Percentiles rank a stretch among this genome's conserved stretches.
phyloP scores from a whole-genome alignment of 345 rosid genomes.

The Odontarrhena argentea region DNA sequence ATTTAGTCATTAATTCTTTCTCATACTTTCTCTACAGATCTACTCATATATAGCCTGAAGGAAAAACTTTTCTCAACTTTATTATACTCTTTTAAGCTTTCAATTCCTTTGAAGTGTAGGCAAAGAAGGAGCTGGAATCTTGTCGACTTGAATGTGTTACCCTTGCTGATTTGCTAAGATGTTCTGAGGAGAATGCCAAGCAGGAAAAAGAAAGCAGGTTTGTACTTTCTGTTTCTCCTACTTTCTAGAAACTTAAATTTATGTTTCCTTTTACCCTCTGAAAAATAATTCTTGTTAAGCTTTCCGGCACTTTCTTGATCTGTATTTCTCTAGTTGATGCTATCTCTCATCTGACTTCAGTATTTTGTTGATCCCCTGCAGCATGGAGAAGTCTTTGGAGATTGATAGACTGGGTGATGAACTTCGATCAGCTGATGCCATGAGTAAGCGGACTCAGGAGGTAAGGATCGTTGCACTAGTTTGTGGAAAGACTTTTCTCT shows the following conservation, averaged over 20 bases:
- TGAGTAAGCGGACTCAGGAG: constrained; percentile 49
- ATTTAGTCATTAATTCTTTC: constrained; percentile 15
- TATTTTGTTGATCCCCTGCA: constrained; percentile 38
- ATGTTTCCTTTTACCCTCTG: neutral
- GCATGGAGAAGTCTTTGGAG: constrained; percentile 56
- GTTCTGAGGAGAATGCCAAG: constrained; percentile 49
- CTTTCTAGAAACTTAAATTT: constrained; percentile 4
- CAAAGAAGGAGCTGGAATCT: constrained; percentile 54
- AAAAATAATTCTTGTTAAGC: constrained; percentile 5
- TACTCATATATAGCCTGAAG: neutral
- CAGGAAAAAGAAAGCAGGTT: constrained; percentile 66
- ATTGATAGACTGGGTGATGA: constrained; percentile 58
- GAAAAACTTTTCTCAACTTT: constrained; percentile 14
- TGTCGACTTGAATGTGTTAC: constrained; percentile 56
- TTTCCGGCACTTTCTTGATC: constrained; percentile 10
- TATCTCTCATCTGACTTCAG: constrained; percentile 1
- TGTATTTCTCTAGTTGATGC: constrained; percentile 6
- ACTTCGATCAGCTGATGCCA: constrained; percentile 42
- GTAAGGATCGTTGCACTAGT: constrained; percentile 46
- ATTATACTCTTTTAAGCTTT: constrained; percentile 18
- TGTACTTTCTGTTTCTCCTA: constrained; percentile 19
- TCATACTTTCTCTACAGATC: constrained; percentile 1
- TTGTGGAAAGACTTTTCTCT: constrained; percentile 11
- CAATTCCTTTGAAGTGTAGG: constrained; percentile 42
- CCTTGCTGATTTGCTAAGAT: constrained; percentile 51